Evolutionary conservation across 768 basidiomycete species (phyloP), one percentile per base, ranked within the genome.

Genomic region (Termitomyces sp.): DNA sequence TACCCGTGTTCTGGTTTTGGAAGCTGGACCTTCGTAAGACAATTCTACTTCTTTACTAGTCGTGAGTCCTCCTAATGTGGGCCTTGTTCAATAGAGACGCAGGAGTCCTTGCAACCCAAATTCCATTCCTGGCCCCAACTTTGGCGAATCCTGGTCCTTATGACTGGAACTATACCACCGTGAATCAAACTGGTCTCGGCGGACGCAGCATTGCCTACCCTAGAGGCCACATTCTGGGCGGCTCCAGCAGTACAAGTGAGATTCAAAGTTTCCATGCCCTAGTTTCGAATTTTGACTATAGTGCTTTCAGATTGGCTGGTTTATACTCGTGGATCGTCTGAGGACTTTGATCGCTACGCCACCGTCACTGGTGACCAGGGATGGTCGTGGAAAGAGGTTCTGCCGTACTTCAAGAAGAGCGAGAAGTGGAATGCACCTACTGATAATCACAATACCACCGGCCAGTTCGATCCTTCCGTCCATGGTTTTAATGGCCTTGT

Each of bases 301-400:
- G 27, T 12, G n/a, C 17, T 34, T n/a, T n/a, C 21, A 62, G 57
- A 59, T 41, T 56, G 54, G 41, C 40, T 62, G 25, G 57, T 56
- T 5, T 71, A 67, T 53, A 66, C 62, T 21, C 64, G 70, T 29
- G 69, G 71, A 9, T 61, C 68, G 3, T 34, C 57, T 7, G 68
- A 69, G 19, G 72, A 73, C 37, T 73, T 58, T n/a, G 59, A 73
- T 47, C 61, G 62, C 17, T 69, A 61, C 19, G 71, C 72, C 12
- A 44, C 31, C 3, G 53, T 68, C 2, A 66, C 70, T 5, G 67
- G 65, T 6, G 71, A 73, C 45, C 29, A 55, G 17, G 68, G 69
- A 3, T 73, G 71, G 72, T 67, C 69, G 19, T 72, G 71, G 71
- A 54, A 67, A 17, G 51, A 27, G 0, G 42, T 72, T 29, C 51